A percentile compares a stretch with the other conserved stretches of the same genome.
Conservation (phyloP, 75 land plant species). For the Sequoia sempervirens region DNA sequence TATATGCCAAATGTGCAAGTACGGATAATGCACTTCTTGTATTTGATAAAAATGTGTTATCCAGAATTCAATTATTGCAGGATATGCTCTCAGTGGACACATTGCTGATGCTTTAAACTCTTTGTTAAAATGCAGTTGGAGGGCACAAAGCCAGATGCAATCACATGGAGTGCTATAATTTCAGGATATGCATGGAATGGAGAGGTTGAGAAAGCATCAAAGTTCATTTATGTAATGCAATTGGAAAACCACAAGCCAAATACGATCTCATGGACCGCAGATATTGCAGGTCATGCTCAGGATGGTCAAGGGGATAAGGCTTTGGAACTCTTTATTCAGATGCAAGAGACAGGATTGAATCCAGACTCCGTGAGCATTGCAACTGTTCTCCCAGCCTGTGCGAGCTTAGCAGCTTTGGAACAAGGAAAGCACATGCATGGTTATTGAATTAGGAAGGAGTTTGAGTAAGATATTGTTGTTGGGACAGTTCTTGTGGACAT, state of each 20-base stretch:
- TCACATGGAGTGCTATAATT: neutral
- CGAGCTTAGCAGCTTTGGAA: slow-evolving; percentile 15
- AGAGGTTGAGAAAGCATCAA: neutral
- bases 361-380: slow-evolving; percentile 16
- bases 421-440: slow-evolving; percentile 7
- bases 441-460: neutral
- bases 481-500: slow-evolving; percentile 20
- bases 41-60: slow-evolving; percentile 7
- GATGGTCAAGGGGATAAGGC: slow-evolving; percentile 17
- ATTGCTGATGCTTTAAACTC: slow-evolving; percentile 5
- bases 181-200: neutral
- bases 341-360: slow-evolving; percentile 20
- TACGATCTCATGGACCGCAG: slow-evolving; percentile 28
- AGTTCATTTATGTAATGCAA: neutral
- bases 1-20: slow-evolving; percentile 7
- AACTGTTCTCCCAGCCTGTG: slow-evolving; percentile 21
- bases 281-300: slow-evolving; percentile 22
- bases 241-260: slow-evolving; percentile 8
- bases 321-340: slow-evolving; percentile 13
- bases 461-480: neutral
- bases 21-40: neutral
- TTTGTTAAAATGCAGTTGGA: slow-evolving; percentile 6
- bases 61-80: slow-evolving; percentile 10
- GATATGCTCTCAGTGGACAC: slow-evolving; percentile 6
- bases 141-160: slow-evolving; percentile 3